Base-by-base conservation (phyloP, 2,329 filamentous ascomycete genomes). In the Neopestalotiopsis sp. region DNA sequence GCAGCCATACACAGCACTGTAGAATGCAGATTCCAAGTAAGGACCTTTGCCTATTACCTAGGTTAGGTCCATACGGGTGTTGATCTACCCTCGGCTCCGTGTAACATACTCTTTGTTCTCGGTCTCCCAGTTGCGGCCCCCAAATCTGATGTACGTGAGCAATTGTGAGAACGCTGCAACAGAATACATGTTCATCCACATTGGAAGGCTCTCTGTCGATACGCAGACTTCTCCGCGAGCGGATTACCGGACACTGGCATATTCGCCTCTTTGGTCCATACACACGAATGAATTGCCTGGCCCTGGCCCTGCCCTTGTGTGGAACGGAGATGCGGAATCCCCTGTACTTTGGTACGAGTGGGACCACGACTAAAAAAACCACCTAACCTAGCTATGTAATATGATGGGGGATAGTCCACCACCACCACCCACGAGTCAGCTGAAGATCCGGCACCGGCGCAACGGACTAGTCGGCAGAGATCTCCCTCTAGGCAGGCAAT, bases 371-470 rank as follows among this genome's bases (percentile, higher is more conserved):
- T 53, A 53, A n/a, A 20, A 53, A 53, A 53, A 38, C 34, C 34
- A 38, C 34, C 34, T 38, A 10, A 10, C 24, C 14, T 53, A 53
- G 45, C 45, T 53, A 53, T 53, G 45, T 53, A 53, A 53, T 53
- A 53, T 53, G 24, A 56, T 30, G 42, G n/a, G 20, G 42, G 38
- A 38, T 20, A 7, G n/a, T 28, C 14, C 42, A 66, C 20, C 45
- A 58, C 38, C 66, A 53, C 45, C 45, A 53, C n/a, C 45, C 45
- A 68, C 69, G 69, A 70, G 69, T 70, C 69, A 70, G 69, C 66
- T 62, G 42, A 34, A 61, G 69, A 68, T 66, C 69, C 69, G 66
- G 69, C 69, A 70, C 66, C 66, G 66, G 66, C 66, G 67, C n/a
- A 64, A 66, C 49, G 42, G 57, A 58, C 42, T 53, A 56, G 49